Percentiles rank a stretch among this genome's conserved stretches.
These are phyloP conservation scores for Strombidium stylifer DNA, from an alignment of 73 alveolate genomes.

Conservation along the genomic window DNA sequence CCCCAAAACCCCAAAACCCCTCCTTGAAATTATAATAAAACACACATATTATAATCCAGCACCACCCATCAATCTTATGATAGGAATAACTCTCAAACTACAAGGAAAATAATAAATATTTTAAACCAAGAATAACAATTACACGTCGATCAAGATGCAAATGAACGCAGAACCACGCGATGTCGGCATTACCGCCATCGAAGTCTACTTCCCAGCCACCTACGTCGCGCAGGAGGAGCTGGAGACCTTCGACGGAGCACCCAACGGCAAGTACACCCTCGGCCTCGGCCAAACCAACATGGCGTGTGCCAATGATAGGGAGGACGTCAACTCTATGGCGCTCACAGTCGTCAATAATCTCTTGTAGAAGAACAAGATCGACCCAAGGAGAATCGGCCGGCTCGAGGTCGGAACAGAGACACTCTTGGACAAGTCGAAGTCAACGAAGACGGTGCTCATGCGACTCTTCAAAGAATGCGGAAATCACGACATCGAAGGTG, in stretches of 20 bases:
- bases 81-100: no score
- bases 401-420: constrained; percentile 99
- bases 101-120: no score
- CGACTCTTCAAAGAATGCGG: constrained; percentile 76
- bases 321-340: constrained; percentile 95
- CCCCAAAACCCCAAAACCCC: no score
- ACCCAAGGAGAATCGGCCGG: constrained; percentile 88
- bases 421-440: constrained; percentile 94
- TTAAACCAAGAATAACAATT: neutral
- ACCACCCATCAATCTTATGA: no score
- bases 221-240: constrained; percentile 90
- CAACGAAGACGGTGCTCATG: constrained; percentile 96
- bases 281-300: constrained; percentile 95
- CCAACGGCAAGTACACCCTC: constrained; percentile 94
- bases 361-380: constrained; percentile 81
- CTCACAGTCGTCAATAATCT: constrained; percentile 83
- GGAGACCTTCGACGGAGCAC: constrained; percentile 86
- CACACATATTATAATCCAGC: no score
- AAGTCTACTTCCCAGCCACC: constrained; percentile 94
- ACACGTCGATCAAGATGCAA: neutral
- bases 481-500: constrained; percentile 95
- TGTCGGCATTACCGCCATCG: constrained; percentile 91
- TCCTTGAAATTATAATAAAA: no score
- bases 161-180: constrained; percentile 2
- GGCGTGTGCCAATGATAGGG: constrained; percentile 93